Percentiles rank a stretch among this genome's conserved stretches.
These are phyloP conservation scores for Rhododendron ovatum DNA, from an alignment of 148 eudicot genomes.

Conservation along the genomic window DNA sequence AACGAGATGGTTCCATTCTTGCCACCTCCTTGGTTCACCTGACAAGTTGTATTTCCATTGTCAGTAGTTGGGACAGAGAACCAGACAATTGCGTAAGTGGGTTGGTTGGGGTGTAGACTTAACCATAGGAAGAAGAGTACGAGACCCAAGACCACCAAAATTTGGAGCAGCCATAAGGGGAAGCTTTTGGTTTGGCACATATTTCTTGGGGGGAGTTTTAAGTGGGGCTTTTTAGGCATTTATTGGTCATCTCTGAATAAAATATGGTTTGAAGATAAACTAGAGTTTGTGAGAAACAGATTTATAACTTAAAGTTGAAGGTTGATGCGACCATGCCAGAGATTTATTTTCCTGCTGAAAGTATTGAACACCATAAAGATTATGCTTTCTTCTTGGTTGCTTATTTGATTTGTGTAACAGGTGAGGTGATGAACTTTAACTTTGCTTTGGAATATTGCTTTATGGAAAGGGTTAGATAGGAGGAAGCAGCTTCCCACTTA, in stretches of 20 bases:
- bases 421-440: neutral
- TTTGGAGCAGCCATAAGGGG: constrained; percentile 9
- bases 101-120: constrained; percentile 11
- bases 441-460: neutral
- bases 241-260: neutral
- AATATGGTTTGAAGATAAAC: neutral
- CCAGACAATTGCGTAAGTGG: constrained; percentile 5
- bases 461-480: neutral
- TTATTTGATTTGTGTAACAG: neutral
- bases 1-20: neutral
- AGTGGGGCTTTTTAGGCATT: neutral
- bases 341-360: neutral
- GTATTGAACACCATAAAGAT: neutral
- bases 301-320: neutral
- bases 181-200: constrained; percentile 11
- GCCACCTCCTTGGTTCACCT: neutral
- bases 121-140: constrained; percentile 13
- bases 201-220: neutral
- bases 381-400: constrained; percentile 6
- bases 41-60: neutral
- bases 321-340: neutral
- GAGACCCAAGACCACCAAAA: constrained; percentile 7
- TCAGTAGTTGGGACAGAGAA: constrained; percentile 1
- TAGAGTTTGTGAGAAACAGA: neutral
- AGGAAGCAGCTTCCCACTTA: neutral